Conservation (phyloP, 352 stramenopile species). For the Phytopythium montanum region DNA sequence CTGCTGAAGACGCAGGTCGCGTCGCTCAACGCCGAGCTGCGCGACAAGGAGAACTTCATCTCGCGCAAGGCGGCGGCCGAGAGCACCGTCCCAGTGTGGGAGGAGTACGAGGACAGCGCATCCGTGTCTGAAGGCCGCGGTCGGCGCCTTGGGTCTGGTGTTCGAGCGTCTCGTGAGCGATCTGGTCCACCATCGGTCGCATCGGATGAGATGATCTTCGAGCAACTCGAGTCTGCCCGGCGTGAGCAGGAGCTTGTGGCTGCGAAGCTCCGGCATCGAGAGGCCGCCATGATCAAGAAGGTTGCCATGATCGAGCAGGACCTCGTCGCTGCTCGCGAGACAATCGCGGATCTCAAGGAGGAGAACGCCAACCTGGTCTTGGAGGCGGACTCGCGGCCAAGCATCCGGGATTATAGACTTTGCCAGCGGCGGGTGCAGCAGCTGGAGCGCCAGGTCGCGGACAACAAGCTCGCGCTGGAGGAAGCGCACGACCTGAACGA, state of each 20-base stretch:
- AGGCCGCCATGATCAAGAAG: conserved; percentile 77
- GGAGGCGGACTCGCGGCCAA: conserved; percentile 74
- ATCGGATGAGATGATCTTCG: conserved; percentile 71
- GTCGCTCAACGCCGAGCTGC: conserved; percentile 61
- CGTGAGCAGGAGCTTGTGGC: conserved; percentile 69
- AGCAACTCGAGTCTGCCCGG: conserved; percentile 67
- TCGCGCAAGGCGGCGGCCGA: conserved; percentile 27
- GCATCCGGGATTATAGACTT: conserved; percentile 77
- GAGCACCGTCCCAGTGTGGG: conserved; percentile 17
- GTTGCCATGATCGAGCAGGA: conserved; percentile 73
- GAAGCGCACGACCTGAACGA: conserved; percentile 75
- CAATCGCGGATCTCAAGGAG: conserved; percentile 69
- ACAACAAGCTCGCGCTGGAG: conserved; percentile 71
- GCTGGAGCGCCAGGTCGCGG: conserved; percentile 68
- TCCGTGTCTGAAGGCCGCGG: background rate
- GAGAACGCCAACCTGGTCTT: conserved; percentile 77
- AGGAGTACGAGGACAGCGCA: conserved; percentile 14
- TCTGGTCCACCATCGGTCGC: conserved; percentile 18
- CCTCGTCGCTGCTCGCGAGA: conserved; percentile 51
- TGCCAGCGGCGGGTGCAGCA: conserved; percentile 69
- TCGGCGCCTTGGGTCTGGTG: conserved; percentile 3
- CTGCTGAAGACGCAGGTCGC: conserved; percentile 56
- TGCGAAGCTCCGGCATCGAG: conserved; percentile 54
- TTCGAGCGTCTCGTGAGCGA: background rate
- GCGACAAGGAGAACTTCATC: conserved; percentile 77